Percentiles rank a stretch among this genome's conserved stretches.
Evolutionary conservation across 768 basidiomycete species (phyloP).

Genomic region (Coprinellus micaceus): DNA sequence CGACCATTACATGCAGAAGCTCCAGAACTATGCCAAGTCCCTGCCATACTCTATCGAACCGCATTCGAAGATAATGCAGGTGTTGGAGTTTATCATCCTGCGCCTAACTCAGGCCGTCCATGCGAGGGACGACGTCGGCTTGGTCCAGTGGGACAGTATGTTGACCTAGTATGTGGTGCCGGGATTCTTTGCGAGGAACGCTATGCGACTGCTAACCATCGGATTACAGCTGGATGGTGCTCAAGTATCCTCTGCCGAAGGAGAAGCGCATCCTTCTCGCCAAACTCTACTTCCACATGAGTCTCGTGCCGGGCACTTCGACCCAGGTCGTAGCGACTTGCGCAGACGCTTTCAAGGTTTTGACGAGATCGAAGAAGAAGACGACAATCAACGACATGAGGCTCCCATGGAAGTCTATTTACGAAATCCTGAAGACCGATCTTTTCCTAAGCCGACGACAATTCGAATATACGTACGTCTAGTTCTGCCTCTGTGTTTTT

Average conservation of each 20-base stretch:
- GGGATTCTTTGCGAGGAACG: constrained; percentile 6
- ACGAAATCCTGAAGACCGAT: constrained; percentile 64
- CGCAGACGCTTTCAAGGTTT: constrained; percentile 55
- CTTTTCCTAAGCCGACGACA: constrained; percentile 74
- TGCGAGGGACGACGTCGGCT: constrained; percentile 77
- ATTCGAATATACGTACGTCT: constrained; percentile 70
- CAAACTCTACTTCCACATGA: constrained; percentile 75
- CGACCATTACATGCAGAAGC: constrained; percentile 53
- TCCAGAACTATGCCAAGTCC: constrained; percentile 57
- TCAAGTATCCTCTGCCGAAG: constrained; percentile 86
- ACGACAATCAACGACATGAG: constrained; percentile 74
- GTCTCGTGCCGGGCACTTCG: constrained; percentile 74
- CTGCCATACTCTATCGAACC: constrained; percentile 79
- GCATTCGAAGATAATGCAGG: constrained; percentile 66
- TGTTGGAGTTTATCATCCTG: constrained; percentile 70
- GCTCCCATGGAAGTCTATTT: constrained; percentile 80
- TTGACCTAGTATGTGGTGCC: constrained; percentile 54
- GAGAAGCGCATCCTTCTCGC: constrained; percentile 70
- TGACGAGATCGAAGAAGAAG: constrained; percentile 70
- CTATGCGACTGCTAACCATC: constrained; percentile 10
- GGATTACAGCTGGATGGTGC: constrained; percentile 64
- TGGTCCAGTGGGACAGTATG: constrained; percentile 80
- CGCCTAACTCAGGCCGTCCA: constrained; percentile 70
- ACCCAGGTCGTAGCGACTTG: constrained; percentile 63
- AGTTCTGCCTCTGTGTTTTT: neutral